Evolutionary conservation across 2,329 filamentous ascomycete species (phyloP), one percentile per base, ranked within the genome.

Genomic region (Kalmusia sp.): DNA sequence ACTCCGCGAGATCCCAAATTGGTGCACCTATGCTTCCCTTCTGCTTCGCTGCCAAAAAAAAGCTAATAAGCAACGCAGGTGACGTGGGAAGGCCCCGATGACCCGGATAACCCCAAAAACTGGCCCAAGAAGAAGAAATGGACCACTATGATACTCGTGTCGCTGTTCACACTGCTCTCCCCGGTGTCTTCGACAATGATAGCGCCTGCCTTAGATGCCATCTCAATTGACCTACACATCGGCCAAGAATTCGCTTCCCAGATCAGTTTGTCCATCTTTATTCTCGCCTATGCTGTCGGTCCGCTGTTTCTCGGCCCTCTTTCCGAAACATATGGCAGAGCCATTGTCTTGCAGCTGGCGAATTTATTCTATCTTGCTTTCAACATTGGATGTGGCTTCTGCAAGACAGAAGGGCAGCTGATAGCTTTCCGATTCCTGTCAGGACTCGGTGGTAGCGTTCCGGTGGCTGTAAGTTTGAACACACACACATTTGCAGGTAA

Each of bases 101-200:
- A 81, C 51, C 76, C 76, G 12, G 64, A 58, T 28, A 80, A 80
- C 51, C 79, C 79, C 2, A 76, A 79, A 53, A 81, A 81, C 54
- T 80, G 79, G 79, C 63, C 69, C 2, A 68, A 69, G 43, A 69
- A 69, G 44, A 67, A 70, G 43, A 79, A 79, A 60, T 80, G 78
- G 79, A 60, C 73, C 15, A 76, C 75, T 1, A 80, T 77, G 4
- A 67, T 78, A 48, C 71, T 79, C 19, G 77, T 80, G 0, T 78
- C 71, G 1, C 55, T 64, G 22, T 76, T 74, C 55, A 74, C 73
- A 1, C 72, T 76, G 56, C 69, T 75, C 31, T 73, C 71, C 2
- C 72, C 73, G 1, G 69, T 76, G 25, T 72, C 73, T 0, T 73
- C 70, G 4, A 73, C 71, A 6, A 75, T 75, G 72, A 62, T 76